phyloP scores from a whole-genome alignment of 768 basidiomycete species.

The Mycena capillaripes region DNA sequence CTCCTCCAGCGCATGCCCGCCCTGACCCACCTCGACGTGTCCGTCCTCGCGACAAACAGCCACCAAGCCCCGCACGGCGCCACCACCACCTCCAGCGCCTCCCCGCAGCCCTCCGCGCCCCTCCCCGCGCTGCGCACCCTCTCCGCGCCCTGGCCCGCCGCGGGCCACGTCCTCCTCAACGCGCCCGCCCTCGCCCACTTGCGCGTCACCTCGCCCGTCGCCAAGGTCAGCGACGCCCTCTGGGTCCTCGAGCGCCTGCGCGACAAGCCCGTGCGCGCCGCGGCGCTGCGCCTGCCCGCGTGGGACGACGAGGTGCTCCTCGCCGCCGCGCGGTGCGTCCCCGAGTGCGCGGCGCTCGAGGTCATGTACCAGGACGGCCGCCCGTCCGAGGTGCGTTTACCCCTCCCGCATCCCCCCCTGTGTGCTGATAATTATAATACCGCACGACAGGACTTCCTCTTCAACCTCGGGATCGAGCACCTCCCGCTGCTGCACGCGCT shows the following conservation, averaged over 20 bases:
- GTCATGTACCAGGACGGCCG: constrained; percentile 10
- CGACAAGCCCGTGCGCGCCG: neutral
- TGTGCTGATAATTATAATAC: neutral
- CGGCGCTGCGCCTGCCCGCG: neutral
- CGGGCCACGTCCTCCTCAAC: neutral
- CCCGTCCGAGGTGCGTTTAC: constrained; percentile 20
- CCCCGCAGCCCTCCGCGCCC: neutral
- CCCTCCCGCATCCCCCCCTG: neutral
- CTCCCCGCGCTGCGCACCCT: constrained; percentile 19
- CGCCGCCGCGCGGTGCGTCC: constrained; percentile 27
- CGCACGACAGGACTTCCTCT: constrained; percentile 8
- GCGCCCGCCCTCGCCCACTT: constrained; percentile 13
- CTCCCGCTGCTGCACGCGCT: constrained; percentile 20
- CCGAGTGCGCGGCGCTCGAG: constrained; percentile 19
- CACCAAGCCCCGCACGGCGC: neutral
- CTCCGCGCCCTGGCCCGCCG: constrained; percentile 27
- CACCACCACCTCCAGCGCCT: neutral
- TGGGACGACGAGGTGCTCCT: constrained; percentile 35
- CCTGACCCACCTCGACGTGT: constrained; percentile 6
- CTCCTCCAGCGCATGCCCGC: constrained; percentile 18
- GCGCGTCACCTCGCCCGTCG: neutral
- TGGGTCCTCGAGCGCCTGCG: constrained; percentile 19
- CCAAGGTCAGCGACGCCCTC: constrained; percentile 15
- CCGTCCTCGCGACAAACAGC: neutral
- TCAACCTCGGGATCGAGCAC: constrained; percentile 27